Evolutionary conservation across 495 filamentous ascomycete genomes (phyloP).

Genomic region (Neurospora sp.): DNA sequence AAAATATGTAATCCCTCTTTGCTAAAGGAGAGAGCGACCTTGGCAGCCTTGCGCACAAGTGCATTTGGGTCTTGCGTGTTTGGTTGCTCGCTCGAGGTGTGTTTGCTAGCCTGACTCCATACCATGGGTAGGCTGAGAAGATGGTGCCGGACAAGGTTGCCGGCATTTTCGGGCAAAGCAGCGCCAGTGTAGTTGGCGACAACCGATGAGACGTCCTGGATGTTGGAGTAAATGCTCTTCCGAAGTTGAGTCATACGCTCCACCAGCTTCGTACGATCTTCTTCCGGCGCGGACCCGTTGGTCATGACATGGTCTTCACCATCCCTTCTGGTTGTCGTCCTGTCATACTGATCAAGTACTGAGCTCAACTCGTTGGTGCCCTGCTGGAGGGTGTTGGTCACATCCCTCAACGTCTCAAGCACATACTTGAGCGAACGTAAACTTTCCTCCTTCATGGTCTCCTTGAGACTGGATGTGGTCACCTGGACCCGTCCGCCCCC

Average conservation of each 20-base stretch:
- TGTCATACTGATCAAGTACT: conserved; percentile 69
- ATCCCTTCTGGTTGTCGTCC: conserved; percentile 12
- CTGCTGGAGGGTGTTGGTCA: conserved; percentile 62
- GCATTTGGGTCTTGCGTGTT: conserved; percentile 24
- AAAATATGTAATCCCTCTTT: conserved; percentile 87
- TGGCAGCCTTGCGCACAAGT: conserved; percentile 41
- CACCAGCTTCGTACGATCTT: conserved; percentile 33
- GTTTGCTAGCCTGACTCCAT: conserved; percentile 39
- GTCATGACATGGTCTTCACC: conserved; percentile 11
- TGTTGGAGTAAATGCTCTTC: conserved; percentile 61
- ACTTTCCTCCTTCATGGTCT: conserved; percentile 80
- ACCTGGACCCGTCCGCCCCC: conserved; percentile 53
- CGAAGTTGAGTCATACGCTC: conserved; percentile 58
- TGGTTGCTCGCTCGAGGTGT: conserved; percentile 37
- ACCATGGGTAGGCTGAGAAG: conserved; percentile 72
- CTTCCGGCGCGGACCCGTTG: conserved; percentile 13
- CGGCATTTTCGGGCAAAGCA: conserved; percentile 74
- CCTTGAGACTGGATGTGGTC: conserved; percentile 71
- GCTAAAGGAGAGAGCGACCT: conserved; percentile 67
- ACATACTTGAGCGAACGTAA: conserved; percentile 68
- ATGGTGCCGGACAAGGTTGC: conserved; percentile 65
- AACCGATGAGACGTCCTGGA: conserved; percentile 64
- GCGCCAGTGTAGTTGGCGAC: conserved; percentile 78
- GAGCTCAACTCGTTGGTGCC: conserved; percentile 57
- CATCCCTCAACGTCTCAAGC: conserved; percentile 62